Evolutionary conservation across 2,329 filamentous ascomycete genomes (phyloP).

Genomic region (Trichoderma cornu-damae): DNA sequence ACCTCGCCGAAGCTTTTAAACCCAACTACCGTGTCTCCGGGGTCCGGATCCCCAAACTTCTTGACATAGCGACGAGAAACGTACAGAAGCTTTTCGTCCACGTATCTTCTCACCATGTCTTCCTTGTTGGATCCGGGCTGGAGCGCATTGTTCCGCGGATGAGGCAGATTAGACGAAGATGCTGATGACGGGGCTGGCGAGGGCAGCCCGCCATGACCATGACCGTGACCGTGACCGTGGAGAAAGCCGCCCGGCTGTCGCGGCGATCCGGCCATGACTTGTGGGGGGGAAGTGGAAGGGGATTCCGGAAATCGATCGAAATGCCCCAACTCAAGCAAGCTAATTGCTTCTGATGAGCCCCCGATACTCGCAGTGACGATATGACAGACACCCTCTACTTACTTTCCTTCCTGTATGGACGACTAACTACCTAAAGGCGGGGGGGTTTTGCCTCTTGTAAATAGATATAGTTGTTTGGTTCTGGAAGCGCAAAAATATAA

Average conservation of each 20-base stretch:
- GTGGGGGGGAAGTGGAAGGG: no score
- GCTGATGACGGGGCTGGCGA: constrained; percentile 51
- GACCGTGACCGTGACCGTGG: no score
- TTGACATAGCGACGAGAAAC: constrained; percentile 57
- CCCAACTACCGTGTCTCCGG: constrained; percentile 45
- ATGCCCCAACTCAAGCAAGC: not conserved
- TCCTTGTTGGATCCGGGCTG: constrained; percentile 55
- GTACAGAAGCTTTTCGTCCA: constrained; percentile 48
- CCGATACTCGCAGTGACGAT: constrained; percentile 4
- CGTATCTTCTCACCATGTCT: constrained; percentile 53
- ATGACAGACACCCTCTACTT: not conserved
- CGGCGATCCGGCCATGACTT: not conserved
- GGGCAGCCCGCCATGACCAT: constrained; percentile 39
- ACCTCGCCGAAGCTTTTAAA: constrained; percentile 63
- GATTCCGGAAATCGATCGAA: not conserved
- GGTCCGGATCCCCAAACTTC: constrained; percentile 46
- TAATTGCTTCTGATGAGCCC: not conserved
- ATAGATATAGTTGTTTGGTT: no score
- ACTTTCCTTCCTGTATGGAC: no score
- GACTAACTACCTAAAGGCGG: no score
- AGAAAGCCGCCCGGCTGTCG: constrained; percentile 47
- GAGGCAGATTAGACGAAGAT: constrained; percentile 47
- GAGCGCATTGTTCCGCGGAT: constrained; percentile 49
- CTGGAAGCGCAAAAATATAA: no score
- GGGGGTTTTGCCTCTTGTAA: not conserved